Evolutionary conservation across 441 rosid species (phyloP).

Genomic region (Biscutella auriculata): DNA sequence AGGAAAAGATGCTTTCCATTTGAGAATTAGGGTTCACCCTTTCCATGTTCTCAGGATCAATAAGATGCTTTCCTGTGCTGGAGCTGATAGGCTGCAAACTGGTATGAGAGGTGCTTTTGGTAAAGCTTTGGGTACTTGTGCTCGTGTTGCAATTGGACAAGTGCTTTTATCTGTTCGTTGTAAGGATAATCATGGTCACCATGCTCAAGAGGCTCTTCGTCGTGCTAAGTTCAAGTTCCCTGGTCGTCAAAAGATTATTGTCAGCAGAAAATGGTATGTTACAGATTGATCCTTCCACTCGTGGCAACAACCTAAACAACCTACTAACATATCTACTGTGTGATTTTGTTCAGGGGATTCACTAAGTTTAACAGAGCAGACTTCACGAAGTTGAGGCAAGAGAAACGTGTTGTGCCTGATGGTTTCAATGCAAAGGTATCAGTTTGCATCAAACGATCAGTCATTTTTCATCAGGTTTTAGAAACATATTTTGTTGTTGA

Average conservation of each 20-base stretch:
- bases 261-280: slow-evolving; percentile 82
- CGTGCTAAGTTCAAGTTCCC: slow-evolving; percentile 94
- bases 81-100: slow-evolving; percentile 90
- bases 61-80: slow-evolving; percentile 97
- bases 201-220: slow-evolving; percentile 91
- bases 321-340: neutral
- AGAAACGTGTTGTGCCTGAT: slow-evolving; percentile 59
- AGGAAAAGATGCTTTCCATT: slow-evolving; percentile 82
- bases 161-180: slow-evolving; percentile 80
- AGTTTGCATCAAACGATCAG: neutral
- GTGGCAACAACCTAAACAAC: neutral
- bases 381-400: slow-evolving; percentile 52
- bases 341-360: slow-evolving; percentile 54
- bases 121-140: slow-evolving; percentile 49
- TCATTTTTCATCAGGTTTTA: neutral
- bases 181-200: slow-evolving; percentile 56
- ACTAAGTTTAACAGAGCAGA: slow-evolving; percentile 72
- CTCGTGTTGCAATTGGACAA: slow-evolving; percentile 63
- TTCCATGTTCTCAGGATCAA: slow-evolving; percentile 85
- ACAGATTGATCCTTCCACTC: neutral
- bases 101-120: slow-evolving; percentile 72
- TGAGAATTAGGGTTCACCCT: slow-evolving; percentile 82
- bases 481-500: neutral
- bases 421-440: slow-evolving; percentile 90
- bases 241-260: slow-evolving; percentile 88